Conservation (phyloP, 1,139 yeast species). For the Saccharomyces hybrid region DNA sequence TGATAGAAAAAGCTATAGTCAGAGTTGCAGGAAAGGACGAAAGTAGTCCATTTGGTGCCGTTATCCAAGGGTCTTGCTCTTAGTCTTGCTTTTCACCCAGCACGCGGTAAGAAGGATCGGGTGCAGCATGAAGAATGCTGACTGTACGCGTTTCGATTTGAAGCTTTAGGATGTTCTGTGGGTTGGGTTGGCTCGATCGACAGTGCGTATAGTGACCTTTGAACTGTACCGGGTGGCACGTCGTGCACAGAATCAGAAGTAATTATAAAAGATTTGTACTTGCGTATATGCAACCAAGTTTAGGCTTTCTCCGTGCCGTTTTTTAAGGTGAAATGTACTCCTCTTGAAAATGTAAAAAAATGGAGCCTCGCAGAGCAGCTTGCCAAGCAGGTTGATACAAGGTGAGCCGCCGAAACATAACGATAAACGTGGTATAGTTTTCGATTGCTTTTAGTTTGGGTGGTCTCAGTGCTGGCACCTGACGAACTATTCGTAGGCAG, state of each 20-base stretch:
- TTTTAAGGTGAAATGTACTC: background rate
- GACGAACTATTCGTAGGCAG: background rate
- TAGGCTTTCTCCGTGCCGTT: background rate
- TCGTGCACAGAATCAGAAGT: background rate
- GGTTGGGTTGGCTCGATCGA: background rate
- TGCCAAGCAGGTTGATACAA: background rate
- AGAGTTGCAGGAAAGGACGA: conserved; percentile 47
- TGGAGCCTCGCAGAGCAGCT: background rate
- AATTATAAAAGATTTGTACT: background rate
- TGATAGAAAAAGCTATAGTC: conserved; percentile 55
- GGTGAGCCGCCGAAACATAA: background rate
- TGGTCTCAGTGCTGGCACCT: background rate
- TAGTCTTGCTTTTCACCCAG: background rate
- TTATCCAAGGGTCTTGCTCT: background rate
- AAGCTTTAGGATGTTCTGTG: background rate
- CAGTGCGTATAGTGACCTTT: background rate
- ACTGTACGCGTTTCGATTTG: background rate
- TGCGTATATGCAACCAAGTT: background rate
- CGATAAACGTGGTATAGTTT: background rate
- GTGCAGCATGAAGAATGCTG: background rate
- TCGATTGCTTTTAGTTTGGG: background rate
- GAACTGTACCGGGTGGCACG: background rate
- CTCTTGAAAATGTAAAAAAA: background rate
- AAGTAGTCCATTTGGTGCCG: conserved; percentile 18
- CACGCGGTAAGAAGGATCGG: background rate